Evolutionary conservation across 2,329 filamentous ascomycete species (phyloP), one percentile per base, ranked within the genome.

Genomic region (Penicillium sp.): DNA sequence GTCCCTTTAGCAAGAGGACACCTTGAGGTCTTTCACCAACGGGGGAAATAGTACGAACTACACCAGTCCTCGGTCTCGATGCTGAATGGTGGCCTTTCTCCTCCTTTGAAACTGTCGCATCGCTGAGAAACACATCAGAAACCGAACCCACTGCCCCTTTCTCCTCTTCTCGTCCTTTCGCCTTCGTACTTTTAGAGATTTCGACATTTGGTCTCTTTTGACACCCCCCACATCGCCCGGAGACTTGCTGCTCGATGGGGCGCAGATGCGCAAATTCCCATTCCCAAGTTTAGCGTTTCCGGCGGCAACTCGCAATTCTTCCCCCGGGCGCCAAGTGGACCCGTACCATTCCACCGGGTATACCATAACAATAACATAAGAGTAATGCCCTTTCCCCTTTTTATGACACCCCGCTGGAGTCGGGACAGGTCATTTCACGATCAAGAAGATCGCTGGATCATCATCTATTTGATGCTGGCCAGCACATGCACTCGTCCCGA

Each of bases 271-370:
- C 44, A n/a, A 22, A 16, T 46, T 13, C 24, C 18, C 46, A 43
- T 44, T 43, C 31, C 2, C 16, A 5, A 40, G 58, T 33, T 44
- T 53, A 54, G 53, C 41, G 35, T 9, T 22, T 31, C 49, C 49
- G 19, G 36, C 37, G 36, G 50, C 41, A 36, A 36, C 33, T 24
- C 41, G 11, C 35, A 11, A 13, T 53, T 24, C 27, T 40, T 41
- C 61, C 61, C 62, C 62, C 62, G 61, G 62, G 40, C 50, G 37
- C 58, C 19, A 59, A 63, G 62, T 65, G 62, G 62, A 52, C 16
- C 22, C 54, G 55, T 44, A 19, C 50, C 50, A 35, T 33, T 41
- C 9, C 24, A n/a, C 37, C 50, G 50, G 50, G 24, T 31, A 31
- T 22, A 27, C 50, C 36, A 52, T n/a, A 41, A 33, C 4, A 22